Percentiles rank a stretch among this genome's conserved stretches.
phyloP scores from a whole-genome alignment of 202 grass and related monocot species.

The Panicum hallii region DNA sequence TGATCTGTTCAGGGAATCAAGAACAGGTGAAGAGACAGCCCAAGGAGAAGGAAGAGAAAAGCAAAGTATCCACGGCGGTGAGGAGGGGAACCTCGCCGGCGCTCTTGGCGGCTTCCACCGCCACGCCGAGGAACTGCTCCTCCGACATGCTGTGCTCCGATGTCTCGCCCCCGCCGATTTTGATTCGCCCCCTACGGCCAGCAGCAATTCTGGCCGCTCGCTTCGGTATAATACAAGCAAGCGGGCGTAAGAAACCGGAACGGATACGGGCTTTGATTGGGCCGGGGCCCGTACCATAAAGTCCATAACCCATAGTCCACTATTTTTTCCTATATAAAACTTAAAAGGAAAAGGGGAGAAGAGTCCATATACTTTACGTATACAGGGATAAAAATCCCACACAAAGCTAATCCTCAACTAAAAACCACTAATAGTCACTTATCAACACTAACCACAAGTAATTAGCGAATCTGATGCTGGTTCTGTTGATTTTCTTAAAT shows the following conservation, averaged over 20 bases:
- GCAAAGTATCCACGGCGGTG: neutral
- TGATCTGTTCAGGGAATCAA: conserved; percentile 59
- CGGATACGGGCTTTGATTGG: neutral
- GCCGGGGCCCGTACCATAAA: neutral
- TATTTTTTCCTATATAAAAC: neutral
- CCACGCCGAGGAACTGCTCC: conserved; percentile 70
- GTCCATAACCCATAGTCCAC: neutral
- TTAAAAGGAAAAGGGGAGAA: neutral
- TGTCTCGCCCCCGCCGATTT: conserved; percentile 10
- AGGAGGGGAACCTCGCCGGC: conserved; percentile 73
- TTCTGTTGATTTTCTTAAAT: neutral
- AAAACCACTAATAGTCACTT: neutral
- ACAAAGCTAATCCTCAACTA: neutral
- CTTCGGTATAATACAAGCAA: neutral
- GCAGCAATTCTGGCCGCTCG: conserved; percentile 37
- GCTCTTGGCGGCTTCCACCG: conserved; percentile 73
- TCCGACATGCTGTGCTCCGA: conserved; percentile 47
- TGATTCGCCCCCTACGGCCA: conserved; percentile 1
- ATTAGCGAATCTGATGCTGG: neutral
- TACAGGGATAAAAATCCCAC: neutral
- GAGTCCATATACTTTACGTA: neutral
- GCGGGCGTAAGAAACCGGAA: neutral
- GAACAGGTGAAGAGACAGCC: neutral
- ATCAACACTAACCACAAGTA: neutral
- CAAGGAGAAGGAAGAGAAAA: neutral